These are phyloP conservation scores for Saccharomyces hybrid DNA, from an alignment of 1,139 yeast genomes.

Conservation along the genomic window DNA sequence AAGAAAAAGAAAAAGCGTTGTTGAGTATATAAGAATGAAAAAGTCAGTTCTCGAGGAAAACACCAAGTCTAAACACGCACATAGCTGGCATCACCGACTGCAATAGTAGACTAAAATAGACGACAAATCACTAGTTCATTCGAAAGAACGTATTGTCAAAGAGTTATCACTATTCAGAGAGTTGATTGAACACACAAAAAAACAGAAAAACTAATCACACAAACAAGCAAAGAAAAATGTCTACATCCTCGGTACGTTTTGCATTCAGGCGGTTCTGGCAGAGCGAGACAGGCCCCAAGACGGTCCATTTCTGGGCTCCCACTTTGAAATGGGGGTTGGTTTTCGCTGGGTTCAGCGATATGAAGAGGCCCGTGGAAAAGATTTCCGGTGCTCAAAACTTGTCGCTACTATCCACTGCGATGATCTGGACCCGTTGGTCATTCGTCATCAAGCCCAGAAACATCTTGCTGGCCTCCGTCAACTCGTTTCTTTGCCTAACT, in stretches of 20 bases:
- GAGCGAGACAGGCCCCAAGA: conserved; percentile 89
- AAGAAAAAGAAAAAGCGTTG: neutral
- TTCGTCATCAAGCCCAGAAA: conserved; percentile 87
- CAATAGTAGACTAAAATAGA: neutral
- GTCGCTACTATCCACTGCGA: conserved; percentile 85
- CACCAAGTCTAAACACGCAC: neutral
- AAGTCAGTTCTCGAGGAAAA: conserved; percentile 1
- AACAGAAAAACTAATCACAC: neutral
- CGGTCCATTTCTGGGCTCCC: conserved; percentile 83
- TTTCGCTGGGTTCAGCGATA: conserved; percentile 80
- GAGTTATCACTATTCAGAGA: neutral
- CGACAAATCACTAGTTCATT: neutral
- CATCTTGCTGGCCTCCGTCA: conserved; percentile 79
- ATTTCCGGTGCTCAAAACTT: conserved; percentile 84
- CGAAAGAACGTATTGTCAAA: neutral
- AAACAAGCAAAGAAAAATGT: neutral
- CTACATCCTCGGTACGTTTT: conserved; percentile 34
- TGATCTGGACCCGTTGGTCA: conserved; percentile 98
- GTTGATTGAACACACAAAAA: neutral
- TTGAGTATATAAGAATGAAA: neutral
- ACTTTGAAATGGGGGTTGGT: conserved; percentile 71
- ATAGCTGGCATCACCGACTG: neutral
- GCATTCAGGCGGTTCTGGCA: conserved; percentile 60
- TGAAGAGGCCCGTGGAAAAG: conserved; percentile 84
- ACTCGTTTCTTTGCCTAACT: conserved; percentile 84